These are phyloP conservation scores for Ogataea paraovalis DNA, from an alignment of 805 yeast species.

Conservation along the genomic window DNA sequence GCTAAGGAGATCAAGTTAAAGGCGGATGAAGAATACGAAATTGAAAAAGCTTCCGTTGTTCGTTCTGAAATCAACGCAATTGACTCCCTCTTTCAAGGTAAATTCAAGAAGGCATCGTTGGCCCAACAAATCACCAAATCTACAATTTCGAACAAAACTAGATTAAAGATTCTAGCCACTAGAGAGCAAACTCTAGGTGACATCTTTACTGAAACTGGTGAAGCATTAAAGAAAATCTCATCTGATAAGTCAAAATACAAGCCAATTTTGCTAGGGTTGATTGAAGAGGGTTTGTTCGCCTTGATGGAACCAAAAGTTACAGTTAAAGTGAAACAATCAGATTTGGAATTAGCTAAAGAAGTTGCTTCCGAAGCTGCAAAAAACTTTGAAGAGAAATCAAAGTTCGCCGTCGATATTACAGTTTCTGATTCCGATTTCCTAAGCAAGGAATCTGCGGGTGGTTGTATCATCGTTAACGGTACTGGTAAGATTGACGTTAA, in stretches of 20 bases:
- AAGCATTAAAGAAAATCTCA: slow-evolving; percentile 55
- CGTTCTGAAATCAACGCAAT: slow-evolving; percentile 88
- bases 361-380: slow-evolving; percentile 59
- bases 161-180: slow-evolving; percentile 83
- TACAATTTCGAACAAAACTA: slow-evolving; percentile 90
- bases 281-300: slow-evolving; percentile 71
- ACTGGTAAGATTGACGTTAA: slow-evolving; percentile 82
- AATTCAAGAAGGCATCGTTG: slow-evolving; percentile 85
- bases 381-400: slow-evolving; percentile 60
- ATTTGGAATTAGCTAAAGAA: slow-evolving; percentile 54
- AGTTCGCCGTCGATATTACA: slow-evolving; percentile 49
- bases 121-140: slow-evolving; percentile 95
- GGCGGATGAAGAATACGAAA: slow-evolving; percentile 98
- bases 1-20: slow-evolving; percentile 93
- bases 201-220: slow-evolving; percentile 67
- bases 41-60: slow-evolving; percentile 92
- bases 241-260: slow-evolving; percentile 57
- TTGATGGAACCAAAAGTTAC: slow-evolving; percentile 67
- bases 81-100: slow-evolving; percentile 73
- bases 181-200: slow-evolving; percentile 76
- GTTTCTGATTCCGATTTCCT: slow-evolving; percentile 57
- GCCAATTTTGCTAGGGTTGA: slow-evolving; percentile 67
- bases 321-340: slow-evolving; percentile 65
- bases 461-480: slow-evolving; percentile 67
- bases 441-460: slow-evolving; percentile 73